Percentiles rank a stretch among this genome's conserved stretches.
Evolutionary conservation across 164 flowering plant genomes (phyloP).

Genomic region (Vitis rotundifolia): DNA sequence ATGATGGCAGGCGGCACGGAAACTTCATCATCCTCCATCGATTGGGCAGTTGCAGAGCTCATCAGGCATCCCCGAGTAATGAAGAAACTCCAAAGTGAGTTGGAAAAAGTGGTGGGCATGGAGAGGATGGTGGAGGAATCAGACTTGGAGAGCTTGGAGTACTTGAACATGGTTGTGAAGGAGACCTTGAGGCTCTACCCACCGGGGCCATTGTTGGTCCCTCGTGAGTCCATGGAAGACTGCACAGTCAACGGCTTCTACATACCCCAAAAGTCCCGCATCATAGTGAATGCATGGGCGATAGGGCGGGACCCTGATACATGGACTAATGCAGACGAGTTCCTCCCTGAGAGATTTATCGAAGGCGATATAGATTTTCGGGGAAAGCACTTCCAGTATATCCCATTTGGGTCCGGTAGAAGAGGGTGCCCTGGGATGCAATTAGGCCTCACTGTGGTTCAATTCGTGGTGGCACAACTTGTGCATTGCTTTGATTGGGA

Average conservation of each 20-base stretch:
- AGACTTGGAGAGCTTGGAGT: slow-evolving; percentile 7
- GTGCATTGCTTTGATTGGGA: slow-evolving; percentile 20
- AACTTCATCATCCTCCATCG: not conserved
- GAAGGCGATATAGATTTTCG: not conserved
- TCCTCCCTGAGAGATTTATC: slow-evolving; percentile 3
- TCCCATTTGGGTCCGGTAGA: slow-evolving; percentile 4
- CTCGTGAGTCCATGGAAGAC: slow-evolving; percentile 5
- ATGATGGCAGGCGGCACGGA: not conserved
- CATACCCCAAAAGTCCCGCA: slow-evolving; percentile 5
- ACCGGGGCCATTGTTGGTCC: slow-evolving; percentile 1
- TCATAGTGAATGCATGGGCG: slow-evolving; percentile 18
- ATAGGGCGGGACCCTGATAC: slow-evolving; percentile 16
- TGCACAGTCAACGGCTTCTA: slow-evolving; percentile 1
- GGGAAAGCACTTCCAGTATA: not conserved
- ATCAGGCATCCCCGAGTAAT: slow-evolving; percentile 3
- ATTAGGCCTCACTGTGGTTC: not conserved
- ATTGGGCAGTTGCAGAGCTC: too few relatives aligned
- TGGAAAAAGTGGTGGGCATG: slow-evolving; percentile 4
- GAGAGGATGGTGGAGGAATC: slow-evolving; percentile 16
- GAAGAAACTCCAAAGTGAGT: slow-evolving; percentile 20
- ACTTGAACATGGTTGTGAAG: slow-evolving; percentile 14
- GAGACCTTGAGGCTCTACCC: slow-evolving; percentile 11
- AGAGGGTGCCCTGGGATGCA: slow-evolving; percentile 3
- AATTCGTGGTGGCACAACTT: slow-evolving; percentile 8
- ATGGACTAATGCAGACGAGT: slow-evolving; percentile 7